Evolutionary conservation across 108 stramenopile species (phyloP), one percentile per base, ranked within the genome.

Genomic region (Skeletonema marinoi): DNA sequence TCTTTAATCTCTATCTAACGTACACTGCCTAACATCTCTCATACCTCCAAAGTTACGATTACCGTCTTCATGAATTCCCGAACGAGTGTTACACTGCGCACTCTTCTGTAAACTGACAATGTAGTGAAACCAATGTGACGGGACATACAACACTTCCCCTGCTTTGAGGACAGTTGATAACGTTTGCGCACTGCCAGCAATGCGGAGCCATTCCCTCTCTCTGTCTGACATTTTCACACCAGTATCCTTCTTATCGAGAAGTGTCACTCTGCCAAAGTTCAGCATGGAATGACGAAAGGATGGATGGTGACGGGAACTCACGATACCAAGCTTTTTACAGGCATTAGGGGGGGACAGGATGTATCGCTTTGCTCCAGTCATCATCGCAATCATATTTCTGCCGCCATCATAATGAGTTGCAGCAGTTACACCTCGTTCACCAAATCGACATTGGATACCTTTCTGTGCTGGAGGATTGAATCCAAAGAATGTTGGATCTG

Each of bases 321-420:
- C 89, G 66, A 98, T 85, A 19, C 91, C 94, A 30, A 98, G 86
- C 66, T 89, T 82, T 0, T 90, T 66, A 74, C 97, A 97, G 30
- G 88, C 83, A 10, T 65, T 68, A 35, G 98, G 97, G 10, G 97
- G 97, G 59, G 86, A 91, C 31, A 98, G 38, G 51, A 98, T 90
- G 76, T 98, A 98, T 11, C 98, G 90, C 70, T 98, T 98, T 10
- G 92, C 94, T 11, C 98, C 98, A 12, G 84, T 90, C 21, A 98
- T 74, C 97, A 98, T 98, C 42, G 90, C 90, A 32, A 98, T 78
- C 93, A 97, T 96, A 66, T 98, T 98, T 21, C 89, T 78, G 1
- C 97, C 97, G 14, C 79, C 86, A 77, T 98, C 98, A 83, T 93
- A 97, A 74, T 98, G 98, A n/a, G 91, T 90, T 50, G 96, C 98